Conservation (phyloP, 2,329 filamentous ascomycete species). For the Gaeumannomyces tritici region DNA sequence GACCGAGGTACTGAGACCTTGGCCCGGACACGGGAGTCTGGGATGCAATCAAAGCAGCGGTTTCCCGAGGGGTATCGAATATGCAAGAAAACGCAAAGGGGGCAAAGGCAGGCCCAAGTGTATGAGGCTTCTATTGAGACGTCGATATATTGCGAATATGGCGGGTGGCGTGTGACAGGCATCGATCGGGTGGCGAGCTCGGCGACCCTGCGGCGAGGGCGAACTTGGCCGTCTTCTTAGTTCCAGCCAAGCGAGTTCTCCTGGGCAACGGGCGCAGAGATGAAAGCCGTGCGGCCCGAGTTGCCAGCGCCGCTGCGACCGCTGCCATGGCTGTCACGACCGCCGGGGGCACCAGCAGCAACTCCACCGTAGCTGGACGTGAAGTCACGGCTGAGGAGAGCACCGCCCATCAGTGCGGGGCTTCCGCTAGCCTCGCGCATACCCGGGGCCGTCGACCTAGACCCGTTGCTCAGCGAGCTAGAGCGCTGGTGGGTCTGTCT, state of each 20-base stretch:
- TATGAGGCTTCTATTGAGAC: conserved; percentile 1
- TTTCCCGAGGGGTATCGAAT: conserved; percentile 36
- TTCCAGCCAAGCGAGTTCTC: conserved; percentile 97
- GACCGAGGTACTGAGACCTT: background rate
- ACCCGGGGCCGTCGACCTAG: conserved; percentile 22
- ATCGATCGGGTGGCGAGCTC: background rate
- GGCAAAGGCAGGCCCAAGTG: conserved; percentile 21
- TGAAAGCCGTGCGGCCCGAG: conserved; percentile 52
- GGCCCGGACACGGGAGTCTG: conserved; percentile 1
- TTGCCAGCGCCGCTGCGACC: conserved; percentile 38
- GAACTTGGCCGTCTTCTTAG: conserved; percentile 35
- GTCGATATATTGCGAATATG: conserved; percentile 1
- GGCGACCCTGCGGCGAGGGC: background rate
- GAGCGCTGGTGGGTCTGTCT: conserved; percentile 66
- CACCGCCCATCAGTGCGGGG: conserved; percentile 62
- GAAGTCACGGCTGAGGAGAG: conserved; percentile 47
- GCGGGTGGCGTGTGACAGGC: background rate
- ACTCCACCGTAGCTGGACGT: conserved; percentile 41
- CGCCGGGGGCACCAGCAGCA: conserved; percentile 20
- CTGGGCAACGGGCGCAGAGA: conserved; percentile 82
- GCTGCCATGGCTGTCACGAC: conserved; percentile 48
- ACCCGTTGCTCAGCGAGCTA: conserved; percentile 55
- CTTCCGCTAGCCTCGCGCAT: conserved; percentile 44
- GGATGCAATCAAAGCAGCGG: conserved; percentile 16
- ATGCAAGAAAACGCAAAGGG: conserved; percentile 12